Evolutionary conservation across 1,284 basidiomycete genomes (phyloP).

Genomic region (Xerocomus nothofagi): DNA sequence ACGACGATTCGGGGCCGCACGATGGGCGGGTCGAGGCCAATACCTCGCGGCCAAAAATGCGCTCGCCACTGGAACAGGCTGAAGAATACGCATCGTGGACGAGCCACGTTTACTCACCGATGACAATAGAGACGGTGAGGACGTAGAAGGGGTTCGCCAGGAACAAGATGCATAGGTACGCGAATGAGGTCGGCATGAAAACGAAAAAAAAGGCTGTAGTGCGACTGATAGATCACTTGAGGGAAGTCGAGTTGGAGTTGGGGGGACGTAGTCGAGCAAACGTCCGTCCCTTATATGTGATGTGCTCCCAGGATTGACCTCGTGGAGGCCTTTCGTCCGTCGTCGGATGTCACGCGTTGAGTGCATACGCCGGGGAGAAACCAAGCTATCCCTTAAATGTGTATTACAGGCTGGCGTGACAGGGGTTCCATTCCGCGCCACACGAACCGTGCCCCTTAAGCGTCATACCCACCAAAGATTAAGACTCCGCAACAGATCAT

Average conservation of each 20-base stretch:
- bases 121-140: background rate
- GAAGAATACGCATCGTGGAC: no score
- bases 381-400: no score
- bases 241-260: background rate
- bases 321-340: no score
- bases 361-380: no score
- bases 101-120: constrained; percentile 1
- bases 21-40: background rate
- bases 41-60: background rate
- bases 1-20: background rate
- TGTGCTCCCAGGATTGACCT: background rate
- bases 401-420: no score
- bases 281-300: background rate
- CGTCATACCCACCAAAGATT: background rate
- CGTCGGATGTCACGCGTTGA: no score
- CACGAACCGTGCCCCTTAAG: no score
- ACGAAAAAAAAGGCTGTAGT: background rate
- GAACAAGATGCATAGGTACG: background rate
- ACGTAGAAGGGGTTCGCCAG: background rate
- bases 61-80: background rate
- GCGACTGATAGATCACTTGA: background rate
- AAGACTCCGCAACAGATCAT: no score
- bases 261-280: background rate
- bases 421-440: no score
- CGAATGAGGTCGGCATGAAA: background rate